phyloP scores from a whole-genome alignment of 495 filamentous ascomycete genomes.

The Hypoxylon rickii region DNA sequence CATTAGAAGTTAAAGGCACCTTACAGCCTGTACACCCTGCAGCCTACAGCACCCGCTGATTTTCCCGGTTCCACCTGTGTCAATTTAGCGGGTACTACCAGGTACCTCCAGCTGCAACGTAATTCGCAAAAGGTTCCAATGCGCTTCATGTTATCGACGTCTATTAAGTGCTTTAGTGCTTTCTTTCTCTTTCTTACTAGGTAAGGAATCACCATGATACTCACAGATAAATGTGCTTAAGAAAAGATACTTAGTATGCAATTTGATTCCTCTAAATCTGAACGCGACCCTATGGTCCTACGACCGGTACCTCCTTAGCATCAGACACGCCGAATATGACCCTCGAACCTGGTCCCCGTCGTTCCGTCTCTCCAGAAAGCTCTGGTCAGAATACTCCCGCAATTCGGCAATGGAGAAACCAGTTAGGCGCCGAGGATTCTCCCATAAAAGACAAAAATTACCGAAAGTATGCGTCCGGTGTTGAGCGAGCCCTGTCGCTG shows the following conservation, averaged over 20 bases:
- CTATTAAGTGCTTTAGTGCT: background rate
- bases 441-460: constrained; percentile 86
- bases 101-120: no score
- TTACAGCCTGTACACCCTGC: no score
- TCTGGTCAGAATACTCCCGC: constrained; percentile 75
- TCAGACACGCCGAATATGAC: constrained; percentile 58
- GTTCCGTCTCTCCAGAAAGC: constrained; percentile 75
- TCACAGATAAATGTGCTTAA: constrained; percentile 20
- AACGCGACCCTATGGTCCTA: constrained; percentile 36
- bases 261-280: constrained; percentile 22
- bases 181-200: no score
- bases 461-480: constrained; percentile 84
- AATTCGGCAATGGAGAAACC: constrained; percentile 62
- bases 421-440: constrained; percentile 59
- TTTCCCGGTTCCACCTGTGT: constrained; percentile 11
- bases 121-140: constrained; percentile 26
- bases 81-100: constrained; percentile 27
- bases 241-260: constrained; percentile 38
- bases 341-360: constrained; percentile 68
- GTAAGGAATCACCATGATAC: background rate
- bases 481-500: constrained; percentile 84
- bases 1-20: background rate
- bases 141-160: constrained; percentile 17
- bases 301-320: constrained; percentile 35
- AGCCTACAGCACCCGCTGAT: background rate